phyloP scores from a whole-genome alignment of 2,329 filamentous ascomycete genomes.

The Colletotrichum spaethianum region DNA sequence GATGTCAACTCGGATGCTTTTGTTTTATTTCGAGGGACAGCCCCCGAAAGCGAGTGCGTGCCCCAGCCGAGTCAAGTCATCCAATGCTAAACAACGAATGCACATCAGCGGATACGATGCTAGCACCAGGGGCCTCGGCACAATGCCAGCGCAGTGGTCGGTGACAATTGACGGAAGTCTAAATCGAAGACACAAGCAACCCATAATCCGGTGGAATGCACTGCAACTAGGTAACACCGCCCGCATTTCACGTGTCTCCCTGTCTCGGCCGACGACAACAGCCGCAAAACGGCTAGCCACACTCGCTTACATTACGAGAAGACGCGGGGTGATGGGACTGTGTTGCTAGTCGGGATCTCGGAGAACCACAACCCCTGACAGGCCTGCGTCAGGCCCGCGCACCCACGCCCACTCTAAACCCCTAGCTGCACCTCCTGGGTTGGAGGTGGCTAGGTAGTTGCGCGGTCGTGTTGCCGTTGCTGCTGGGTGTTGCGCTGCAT shows the following conservation, averaged over 20 bases:
- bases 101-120: constrained; percentile 2
- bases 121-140: constrained; percentile 25
- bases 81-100: constrained; percentile 25
- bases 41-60: background rate
- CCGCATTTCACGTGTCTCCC: constrained; percentile 36
- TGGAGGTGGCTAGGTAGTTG: constrained; percentile 12
- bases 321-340: constrained; percentile 35
- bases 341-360: constrained; percentile 37
- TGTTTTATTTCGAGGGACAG: background rate
- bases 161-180: constrained; percentile 20
- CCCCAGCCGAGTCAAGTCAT: constrained; percentile 3
- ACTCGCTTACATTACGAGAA: constrained; percentile 9
- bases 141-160: background rate
- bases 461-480: constrained; percentile 15
- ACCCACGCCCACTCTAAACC: constrained; percentile 18
- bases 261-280: constrained; percentile 25
- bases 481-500: constrained; percentile 8
- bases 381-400: constrained; percentile 36
- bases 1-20: background rate
- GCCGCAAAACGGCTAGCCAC: constrained; percentile 8
- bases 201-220: background rate
- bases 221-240: constrained; percentile 16
- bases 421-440: constrained; percentile 11
- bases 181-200: constrained; percentile 20
- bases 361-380: constrained; percentile 39